Percentiles rank a stretch among this genome's conserved stretches.
Evolutionary conservation across 192 early-diverging fungal genomes (phyloP).

Genomic region (Coemansia reversa): DNA sequence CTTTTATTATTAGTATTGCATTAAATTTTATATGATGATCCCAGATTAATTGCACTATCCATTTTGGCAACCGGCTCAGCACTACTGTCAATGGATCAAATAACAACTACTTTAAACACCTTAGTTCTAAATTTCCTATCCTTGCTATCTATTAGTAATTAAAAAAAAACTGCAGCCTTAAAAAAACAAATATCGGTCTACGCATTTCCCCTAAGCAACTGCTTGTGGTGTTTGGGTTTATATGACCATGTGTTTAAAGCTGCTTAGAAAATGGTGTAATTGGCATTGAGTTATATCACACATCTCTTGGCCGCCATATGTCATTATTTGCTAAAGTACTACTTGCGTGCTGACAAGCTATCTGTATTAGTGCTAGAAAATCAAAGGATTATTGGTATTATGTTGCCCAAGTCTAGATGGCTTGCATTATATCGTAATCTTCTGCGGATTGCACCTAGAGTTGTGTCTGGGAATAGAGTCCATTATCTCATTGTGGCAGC

Average conservation of each 20-base stretch:
- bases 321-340: background rate
- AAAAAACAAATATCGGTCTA: background rate
- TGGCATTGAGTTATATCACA: background rate
- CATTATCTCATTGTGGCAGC: slow-evolving; percentile 3
- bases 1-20: no score
- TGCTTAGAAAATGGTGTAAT: background rate
- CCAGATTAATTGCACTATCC: no score
- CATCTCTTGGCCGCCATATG: background rate
- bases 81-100: no score
- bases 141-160: no score
- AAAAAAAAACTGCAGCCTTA: no score
- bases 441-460: slow-evolving; percentile 35
- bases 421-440: slow-evolving; percentile 39
- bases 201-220: background rate
- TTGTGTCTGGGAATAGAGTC: slow-evolving; percentile 18
- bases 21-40: no score
- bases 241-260: background rate
- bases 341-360: background rate
- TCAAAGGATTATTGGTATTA: background rate
- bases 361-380: background rate
- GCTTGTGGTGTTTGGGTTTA: background rate
- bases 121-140: no score
- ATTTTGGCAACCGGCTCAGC: no score
- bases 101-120: no score
- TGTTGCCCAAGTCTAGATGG: slow-evolving; percentile 19